Base-by-base conservation (phyloP, 257 asterid species). In the Lycium barbarum region DNA sequence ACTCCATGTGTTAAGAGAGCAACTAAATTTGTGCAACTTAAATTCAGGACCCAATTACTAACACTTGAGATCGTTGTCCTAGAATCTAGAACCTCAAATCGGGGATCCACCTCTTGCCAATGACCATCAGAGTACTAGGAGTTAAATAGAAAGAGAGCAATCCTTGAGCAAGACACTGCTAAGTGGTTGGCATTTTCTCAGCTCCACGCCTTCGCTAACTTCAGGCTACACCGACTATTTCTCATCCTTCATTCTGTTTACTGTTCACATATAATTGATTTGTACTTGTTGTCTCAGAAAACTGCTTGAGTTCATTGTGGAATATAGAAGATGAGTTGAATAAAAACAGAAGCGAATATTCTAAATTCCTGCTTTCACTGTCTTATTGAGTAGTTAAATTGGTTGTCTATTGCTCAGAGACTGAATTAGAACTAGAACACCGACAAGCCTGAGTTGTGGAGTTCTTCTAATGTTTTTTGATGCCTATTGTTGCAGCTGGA, bases 401-500 rank as follows among this genome's bases (percentile, higher is more conserved):
- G 45, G 63, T 51, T 76, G 22, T 53, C 26, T 58, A 18, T 51
- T 72, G 5, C 57, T 72, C 58, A n/a, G 35, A 61, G 71, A 9
- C 36, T 63, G 38, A 63, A 22, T 26, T 63, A 26, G 71, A 63
- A 22, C 12, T 68, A 14, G 26, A 51, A n/a, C 65, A 58, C 26
- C 14, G 65, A 76, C n/a, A 26, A 35, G 43, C 47, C n/a, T 51
- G 22, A 51, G 74, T 57, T 26, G 38, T 1, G 2, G 7, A 78
- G 55, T 57, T 67, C 72, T 45, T 54, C 71, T 14, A 20, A 76
- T 61, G 47, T 26, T 54, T 55, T 62, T 35, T 62, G 33, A 84
- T 83, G 82, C 59, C 45, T 79, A 58, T 85, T 81, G 51, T 61
- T 88, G 91, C 92, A 93, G 97, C 87, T 93, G 73, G 95, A 91